Base-by-base conservation (phyloP, 129 eudicot genomes). In the Saussurea involucrata region DNA sequence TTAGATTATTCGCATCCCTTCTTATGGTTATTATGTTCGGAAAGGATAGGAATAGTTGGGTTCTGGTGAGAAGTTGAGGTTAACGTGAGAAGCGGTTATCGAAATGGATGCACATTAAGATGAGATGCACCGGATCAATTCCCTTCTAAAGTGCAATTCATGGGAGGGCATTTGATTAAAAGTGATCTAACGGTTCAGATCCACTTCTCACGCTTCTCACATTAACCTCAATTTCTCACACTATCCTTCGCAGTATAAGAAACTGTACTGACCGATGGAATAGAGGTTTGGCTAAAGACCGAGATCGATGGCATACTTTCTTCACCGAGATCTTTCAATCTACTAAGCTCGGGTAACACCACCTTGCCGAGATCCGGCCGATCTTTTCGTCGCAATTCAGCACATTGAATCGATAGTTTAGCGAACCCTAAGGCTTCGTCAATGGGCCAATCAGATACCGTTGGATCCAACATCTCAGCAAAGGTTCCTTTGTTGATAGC, bases 311-410 rank as follows among this genome's bases (percentile, higher is more conserved):
- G 68, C 85, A 74, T 72, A 27, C 65, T 81, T 24, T 84, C 84
- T 74, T 78, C 89, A 27, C 89, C 87, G 21, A 88, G 65, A 21
- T 24, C 82, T 66, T 80, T 82, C 70, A 88, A 66, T 70, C 85
- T 81, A 5, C 70, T 25, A 76, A 88, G 92, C 80, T 88, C 87
- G 1, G 92, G 92, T 80, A 88, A 61, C 32, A 88, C 82, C 25
- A 53, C 89, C 34, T 80, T 83, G 8, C 83, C 87, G 21, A 87
- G 85, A 72, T 87, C 92, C 12, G 89, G 89, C 37, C 89, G 83
- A 29, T 87, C 89, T 85, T 88, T 88, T 63, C 89, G 76, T 40
- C 87, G 40, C 60, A 88, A 27, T 74, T 88, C 92, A 13, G 92
- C 83, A 21, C 92, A 88, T 34, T 85, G 79, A 28, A 88, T 60